Base-by-base conservation (phyloP, 2,329 filamentous ascomycete genomes). In the Paraconiothyrium sp. region DNA sequence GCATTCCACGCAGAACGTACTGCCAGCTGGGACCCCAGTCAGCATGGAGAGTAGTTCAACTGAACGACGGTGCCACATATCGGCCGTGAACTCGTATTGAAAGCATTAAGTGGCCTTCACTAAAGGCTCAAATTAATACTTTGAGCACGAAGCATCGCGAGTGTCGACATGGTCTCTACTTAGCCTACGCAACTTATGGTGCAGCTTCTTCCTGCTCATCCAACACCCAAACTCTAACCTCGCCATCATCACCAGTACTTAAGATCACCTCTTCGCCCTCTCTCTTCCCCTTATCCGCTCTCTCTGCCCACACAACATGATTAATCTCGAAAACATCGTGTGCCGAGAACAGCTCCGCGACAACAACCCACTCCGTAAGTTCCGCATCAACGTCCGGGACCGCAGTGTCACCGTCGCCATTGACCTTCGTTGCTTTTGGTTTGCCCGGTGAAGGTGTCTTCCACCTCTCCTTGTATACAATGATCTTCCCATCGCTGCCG, bases 251-350 rank as follows among this genome's bases (percentile, higher is more conserved):
- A 0, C 94, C 95, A 0, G 94, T 97, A 16, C 91, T 95, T 22
- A 98, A 83, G 50, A 99, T 83, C 76, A 97, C 90, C 80, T 98
- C 94, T 71, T 97, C 92, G 27, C 79, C 84, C 1, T 86, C 84
- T n/a, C 80, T 83, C 74, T 84, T 84, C 1, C 82, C 89, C 54
- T 84, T 84, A 76, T 97, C 93, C 60, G 88, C 91, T 60, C 94
- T 85, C 69, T 85, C 87, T 67, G 93, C 93, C 95, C 95, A 99
- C 1, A 88, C 89, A 52, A 95, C 86, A 78, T 97, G 93, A 73
- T 99, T 99, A 66, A 98, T 86, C 80, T 99, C 95, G 74, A 94
- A 97, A 2, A 96, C 92, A 0, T 93, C 94, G 76, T 99, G 95
- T 2, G 90, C 92, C 37, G 89, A 90, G 51, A 90, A 84, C 1